A percentile compares a stretch with the other conserved stretches of the same genome.
phyloP scores from a whole-genome alignment of 176 grass and related monocot genomes.

The Eleusine indica region DNA sequence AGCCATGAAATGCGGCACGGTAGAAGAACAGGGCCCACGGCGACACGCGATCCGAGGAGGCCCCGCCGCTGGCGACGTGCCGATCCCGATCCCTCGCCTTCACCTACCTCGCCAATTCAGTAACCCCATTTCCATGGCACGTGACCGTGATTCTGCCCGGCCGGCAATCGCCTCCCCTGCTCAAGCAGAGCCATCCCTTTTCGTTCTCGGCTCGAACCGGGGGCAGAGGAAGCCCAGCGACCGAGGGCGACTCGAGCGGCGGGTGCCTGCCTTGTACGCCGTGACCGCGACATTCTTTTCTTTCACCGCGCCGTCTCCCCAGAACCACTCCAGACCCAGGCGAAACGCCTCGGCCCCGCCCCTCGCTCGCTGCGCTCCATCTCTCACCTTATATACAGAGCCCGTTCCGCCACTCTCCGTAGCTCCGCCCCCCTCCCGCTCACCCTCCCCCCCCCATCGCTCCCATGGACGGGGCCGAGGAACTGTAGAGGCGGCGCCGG shows the following conservation, averaged over 20 bases:
- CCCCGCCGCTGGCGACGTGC: conserved; percentile 7
- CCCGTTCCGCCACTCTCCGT: neutral
- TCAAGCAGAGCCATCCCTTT: too few relatives aligned
- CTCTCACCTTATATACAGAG: neutral
- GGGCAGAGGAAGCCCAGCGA: neutral
- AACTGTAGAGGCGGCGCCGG: neutral
- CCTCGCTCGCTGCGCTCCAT: neutral
- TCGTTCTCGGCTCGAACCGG: neutral
- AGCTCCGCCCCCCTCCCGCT: neutral
- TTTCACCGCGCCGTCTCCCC: conserved; percentile 21
- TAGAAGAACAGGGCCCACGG: conserved; percentile 1
- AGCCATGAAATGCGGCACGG: neutral
- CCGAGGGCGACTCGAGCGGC: conserved; percentile 1
- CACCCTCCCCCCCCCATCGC: neutral
- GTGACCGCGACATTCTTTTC: conserved; percentile 69
- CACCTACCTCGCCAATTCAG: neutral
- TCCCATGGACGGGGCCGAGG: conserved; percentile 14
- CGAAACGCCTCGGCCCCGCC: neutral
- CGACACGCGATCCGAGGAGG: conserved; percentile 19
- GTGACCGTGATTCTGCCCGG: neutral
- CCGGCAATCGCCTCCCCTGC: too few relatives aligned
- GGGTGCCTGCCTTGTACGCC: conserved; percentile 18
- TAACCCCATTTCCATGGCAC: neutral
- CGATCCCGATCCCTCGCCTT: conserved; percentile 24
- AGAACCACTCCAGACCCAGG: neutral